Percentiles rank a stretch among this genome's conserved stretches.
These are phyloP conservation scores for Areca catechu DNA, from an alignment of 176 grass and related monocot species.

Conservation along the genomic window DNA sequence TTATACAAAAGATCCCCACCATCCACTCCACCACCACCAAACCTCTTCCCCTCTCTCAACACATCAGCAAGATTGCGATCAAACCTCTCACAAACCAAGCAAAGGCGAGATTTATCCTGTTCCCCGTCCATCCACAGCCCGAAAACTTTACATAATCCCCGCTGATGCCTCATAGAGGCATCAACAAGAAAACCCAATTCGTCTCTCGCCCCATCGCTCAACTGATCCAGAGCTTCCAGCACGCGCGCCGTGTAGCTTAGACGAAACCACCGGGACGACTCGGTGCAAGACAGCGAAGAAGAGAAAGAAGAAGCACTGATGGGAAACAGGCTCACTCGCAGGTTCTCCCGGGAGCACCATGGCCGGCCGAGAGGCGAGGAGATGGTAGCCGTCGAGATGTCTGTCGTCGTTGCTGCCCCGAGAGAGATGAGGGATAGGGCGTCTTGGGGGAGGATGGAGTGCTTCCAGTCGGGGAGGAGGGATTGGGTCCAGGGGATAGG, in stretches of 20 bases:
- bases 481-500: conserved; percentile 24
- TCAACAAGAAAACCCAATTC: conserved; percentile 43
- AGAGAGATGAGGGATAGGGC: conserved; percentile 16
- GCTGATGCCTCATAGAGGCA: conserved; percentile 23
- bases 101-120: conserved; percentile 33
- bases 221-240: conserved; percentile 21
- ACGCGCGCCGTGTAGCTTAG: conserved; percentile 21
- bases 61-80: conserved; percentile 3
- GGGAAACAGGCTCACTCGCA: conserved; percentile 24
- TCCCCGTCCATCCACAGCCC: conserved; percentile 50
- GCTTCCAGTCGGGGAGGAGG: conserved; percentile 22
- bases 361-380: conserved; percentile 18
- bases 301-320: neutral
- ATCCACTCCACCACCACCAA: neutral
- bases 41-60: conserved; percentile 3
- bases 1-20: conserved; percentile 23
- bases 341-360: conserved; percentile 29
- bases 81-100: conserved; percentile 60
- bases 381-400: conserved; percentile 4
- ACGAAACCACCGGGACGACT: conserved; percentile 25
- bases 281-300: neutral
- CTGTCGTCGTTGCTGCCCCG: conserved; percentile 6
- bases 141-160: conserved; percentile 50
- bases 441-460: conserved; percentile 23
- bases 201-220: conserved; percentile 32